Conservation (phyloP, 2,329 filamentous ascomycete species). For the Alternaria viburni region DNA sequence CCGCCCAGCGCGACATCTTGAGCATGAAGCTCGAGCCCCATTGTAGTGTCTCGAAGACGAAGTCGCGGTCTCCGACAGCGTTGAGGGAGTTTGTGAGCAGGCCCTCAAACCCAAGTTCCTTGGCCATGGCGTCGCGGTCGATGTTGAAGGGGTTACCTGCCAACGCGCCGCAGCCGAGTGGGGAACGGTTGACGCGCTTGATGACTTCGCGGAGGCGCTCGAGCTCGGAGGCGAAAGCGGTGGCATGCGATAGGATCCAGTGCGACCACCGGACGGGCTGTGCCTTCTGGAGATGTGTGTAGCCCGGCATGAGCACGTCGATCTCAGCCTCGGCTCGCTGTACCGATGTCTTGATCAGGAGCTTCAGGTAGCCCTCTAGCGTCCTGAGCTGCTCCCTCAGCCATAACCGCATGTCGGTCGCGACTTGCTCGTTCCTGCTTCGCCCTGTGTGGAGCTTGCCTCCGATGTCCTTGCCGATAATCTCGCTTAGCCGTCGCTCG, state of each 20-base stretch:
- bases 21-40: slow-evolving; percentile 80
- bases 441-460: slow-evolving; percentile 90
- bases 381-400: slow-evolving; percentile 74
- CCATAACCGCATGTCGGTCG: slow-evolving; percentile 90
- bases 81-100: slow-evolving; percentile 79
- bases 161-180: slow-evolving; percentile 77
- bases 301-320: slow-evolving; percentile 82
- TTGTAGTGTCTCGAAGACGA: slow-evolving; percentile 80
- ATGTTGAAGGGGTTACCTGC: slow-evolving; percentile 84
- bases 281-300: slow-evolving; percentile 85
- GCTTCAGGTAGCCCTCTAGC: slow-evolving; percentile 72
- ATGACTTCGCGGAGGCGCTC: slow-evolving; percentile 77
- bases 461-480: slow-evolving; percentile 83
- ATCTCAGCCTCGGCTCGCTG: slow-evolving; percentile 76
- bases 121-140: slow-evolving; percentile 77
- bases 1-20: slow-evolving; percentile 80
- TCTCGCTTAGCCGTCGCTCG: slow-evolving; percentile 68
- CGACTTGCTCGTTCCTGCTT: slow-evolving; percentile 89
- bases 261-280: slow-evolving; percentile 82
- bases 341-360: slow-evolving; percentile 72
- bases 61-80: slow-evolving; percentile 78
- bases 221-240: slow-evolving; percentile 74
- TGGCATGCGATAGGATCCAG: slow-evolving; percentile 78
- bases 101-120: slow-evolving; percentile 80
- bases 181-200: slow-evolving; percentile 73